These are phyloP conservation scores for Sambucus nigra DNA, from an alignment of 129 eudicot species.

Conservation along the genomic window DNA sequence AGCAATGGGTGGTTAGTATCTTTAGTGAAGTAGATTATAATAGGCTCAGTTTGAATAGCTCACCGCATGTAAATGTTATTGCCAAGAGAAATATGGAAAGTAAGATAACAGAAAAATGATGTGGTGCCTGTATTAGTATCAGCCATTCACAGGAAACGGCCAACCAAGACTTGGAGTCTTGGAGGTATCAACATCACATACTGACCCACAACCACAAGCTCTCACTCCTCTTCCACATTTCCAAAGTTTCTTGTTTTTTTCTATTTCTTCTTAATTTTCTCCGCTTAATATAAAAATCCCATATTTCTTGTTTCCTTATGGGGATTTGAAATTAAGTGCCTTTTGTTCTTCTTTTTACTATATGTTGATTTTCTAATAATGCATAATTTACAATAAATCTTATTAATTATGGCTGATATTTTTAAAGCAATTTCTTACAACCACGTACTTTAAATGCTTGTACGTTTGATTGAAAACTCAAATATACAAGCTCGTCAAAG, in stretches of 20 bases:
- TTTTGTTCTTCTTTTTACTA: not conserved
- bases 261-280: not conserved
- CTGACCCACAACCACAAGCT: constrained; percentile 25
- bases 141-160: constrained; percentile 22
- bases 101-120: constrained; percentile 2
- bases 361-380: too few species aligned
- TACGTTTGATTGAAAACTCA: too few species aligned
- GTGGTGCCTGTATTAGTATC: constrained; percentile 21
- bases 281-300: too few species aligned
- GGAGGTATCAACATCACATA: constrained; percentile 14
- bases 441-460: too few species aligned
- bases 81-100: constrained; percentile 9
- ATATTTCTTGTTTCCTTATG: not conserved
- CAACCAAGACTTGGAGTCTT: not conserved
- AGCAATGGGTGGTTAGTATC: constrained; percentile 28
- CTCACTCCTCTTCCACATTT: constrained; percentile 8
- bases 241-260: too few species aligned
- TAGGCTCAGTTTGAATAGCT: constrained; percentile 7
- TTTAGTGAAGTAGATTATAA: constrained; percentile 27
- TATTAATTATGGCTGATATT: too few species aligned
- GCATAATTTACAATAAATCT: too few species aligned
- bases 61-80: not conserved
- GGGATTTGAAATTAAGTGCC: not conserved
- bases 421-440: too few species aligned
- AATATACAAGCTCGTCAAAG: too few species aligned